Evolutionary conservation across 2,329 filamentous ascomycete genomes (phyloP).

Genomic region (Graphilbum sp.): DNA sequence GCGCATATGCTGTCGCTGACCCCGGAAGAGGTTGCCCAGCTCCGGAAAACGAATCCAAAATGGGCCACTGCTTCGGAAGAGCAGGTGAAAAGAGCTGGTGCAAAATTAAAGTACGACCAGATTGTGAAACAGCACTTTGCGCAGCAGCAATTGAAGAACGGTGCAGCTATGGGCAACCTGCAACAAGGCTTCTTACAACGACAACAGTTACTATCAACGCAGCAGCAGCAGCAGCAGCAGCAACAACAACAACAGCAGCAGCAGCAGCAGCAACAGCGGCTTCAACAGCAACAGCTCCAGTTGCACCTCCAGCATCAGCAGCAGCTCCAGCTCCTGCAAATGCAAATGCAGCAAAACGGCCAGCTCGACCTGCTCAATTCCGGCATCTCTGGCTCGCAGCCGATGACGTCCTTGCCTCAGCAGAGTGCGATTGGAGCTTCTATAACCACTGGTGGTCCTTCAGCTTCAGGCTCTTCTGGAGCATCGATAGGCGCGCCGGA

Average conservation of each 20-base stretch:
- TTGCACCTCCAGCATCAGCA: slow-evolving; percentile 18
- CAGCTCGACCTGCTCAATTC: slow-evolving; percentile 7
- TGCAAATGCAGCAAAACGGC: slow-evolving; percentile 8
- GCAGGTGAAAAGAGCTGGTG: slow-evolving; percentile 1
- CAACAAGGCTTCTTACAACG: not conserved
- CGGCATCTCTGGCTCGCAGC: slow-evolving; percentile 1
- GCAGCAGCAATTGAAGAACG: no score
- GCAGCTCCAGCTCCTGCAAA: slow-evolving; percentile 3
- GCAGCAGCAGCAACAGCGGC: slow-evolving; percentile 4
- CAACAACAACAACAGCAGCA: slow-evolving; percentile 9
- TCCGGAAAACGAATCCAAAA: slow-evolving; percentile 6
- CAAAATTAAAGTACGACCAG: slow-evolving; percentile 5
- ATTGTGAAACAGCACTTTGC: slow-evolving; percentile 6
- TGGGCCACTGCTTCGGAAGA: slow-evolving; percentile 7
- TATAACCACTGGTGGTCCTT: no score
- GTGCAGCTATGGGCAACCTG: no score
- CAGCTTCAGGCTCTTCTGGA: not conserved
- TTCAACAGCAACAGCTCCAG: slow-evolving; percentile 18
- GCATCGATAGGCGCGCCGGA: not conserved
- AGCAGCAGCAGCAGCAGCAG: slow-evolving; percentile 7
- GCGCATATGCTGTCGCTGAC: slow-evolving; percentile 5
- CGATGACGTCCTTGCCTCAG: not conserved
- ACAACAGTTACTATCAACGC: slow-evolving; percentile 4
- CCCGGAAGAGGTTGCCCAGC: slow-evolving; percentile 5
- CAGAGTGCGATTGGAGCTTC: slow-evolving; percentile 1